Evolutionary conservation across 768 basidiomycete species (phyloP).

Genomic region (Phanerochaete carnosa): DNA sequence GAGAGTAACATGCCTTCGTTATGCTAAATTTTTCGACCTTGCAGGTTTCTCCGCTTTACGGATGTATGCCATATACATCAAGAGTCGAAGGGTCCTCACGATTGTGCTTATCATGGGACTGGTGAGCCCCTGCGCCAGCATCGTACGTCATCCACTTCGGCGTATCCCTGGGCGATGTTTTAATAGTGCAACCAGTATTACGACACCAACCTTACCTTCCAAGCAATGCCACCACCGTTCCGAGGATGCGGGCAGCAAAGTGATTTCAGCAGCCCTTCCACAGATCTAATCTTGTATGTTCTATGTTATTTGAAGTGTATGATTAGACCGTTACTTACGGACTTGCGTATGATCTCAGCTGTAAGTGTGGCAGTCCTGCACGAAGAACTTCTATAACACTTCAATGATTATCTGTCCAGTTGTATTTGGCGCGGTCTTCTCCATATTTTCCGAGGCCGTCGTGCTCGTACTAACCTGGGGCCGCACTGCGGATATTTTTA

Average conservation of each 20-base stretch:
- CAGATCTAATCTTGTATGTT: neutral
- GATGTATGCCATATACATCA: conserved; percentile 5
- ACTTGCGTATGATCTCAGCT: neutral
- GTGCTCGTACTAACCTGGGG: conserved; percentile 4
- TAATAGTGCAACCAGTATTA: neutral
- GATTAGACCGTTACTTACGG: neutral
- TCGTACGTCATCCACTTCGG: neutral
- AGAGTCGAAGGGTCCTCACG: neutral
- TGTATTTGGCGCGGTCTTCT: conserved; percentile 1
- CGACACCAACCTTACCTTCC: neutral
- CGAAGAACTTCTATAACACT: no score
- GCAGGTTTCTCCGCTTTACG: conserved; percentile 1
- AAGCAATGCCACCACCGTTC: conserved; percentile 4
- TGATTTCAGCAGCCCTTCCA: neutral
- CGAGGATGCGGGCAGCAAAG: conserved; percentile 3
- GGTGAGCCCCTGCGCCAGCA: conserved; percentile 4
- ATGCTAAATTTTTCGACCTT: neutral
- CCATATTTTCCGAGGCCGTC: neutral
- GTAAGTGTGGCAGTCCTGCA: neutral
- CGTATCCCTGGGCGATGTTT: neutral
- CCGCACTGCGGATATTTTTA: conserved; percentile 1
- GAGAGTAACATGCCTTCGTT: neutral
- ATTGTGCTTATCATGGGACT: neutral
- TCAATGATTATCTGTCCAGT: neutral
- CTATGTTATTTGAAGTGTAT: neutral